phyloP scores from a whole-genome alignment of 495 filamentous ascomycete species.

The Penicillium herquei region DNA sequence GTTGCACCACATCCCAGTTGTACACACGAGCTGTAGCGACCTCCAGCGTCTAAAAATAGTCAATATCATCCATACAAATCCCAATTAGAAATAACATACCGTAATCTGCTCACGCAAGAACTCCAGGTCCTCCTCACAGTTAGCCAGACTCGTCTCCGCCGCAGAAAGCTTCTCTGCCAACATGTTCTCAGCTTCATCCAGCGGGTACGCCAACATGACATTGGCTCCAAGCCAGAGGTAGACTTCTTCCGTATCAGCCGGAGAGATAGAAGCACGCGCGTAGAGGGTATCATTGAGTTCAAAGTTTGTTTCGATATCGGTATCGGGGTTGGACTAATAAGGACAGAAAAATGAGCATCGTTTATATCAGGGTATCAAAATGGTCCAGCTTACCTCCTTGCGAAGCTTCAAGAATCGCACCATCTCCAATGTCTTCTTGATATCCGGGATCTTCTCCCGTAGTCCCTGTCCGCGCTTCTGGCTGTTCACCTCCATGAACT shows the following conservation, averaged over 20 bases:
- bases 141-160: constrained; percentile 71
- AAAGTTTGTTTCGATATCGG: constrained; percentile 79
- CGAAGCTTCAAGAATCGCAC: constrained; percentile 72
- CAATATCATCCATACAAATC: not conserved
- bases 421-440: constrained; percentile 94
- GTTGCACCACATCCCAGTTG: constrained; percentile 96
- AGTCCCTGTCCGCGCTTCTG: constrained; percentile 77
- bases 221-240: constrained; percentile 98
- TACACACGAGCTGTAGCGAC: constrained; percentile 96
- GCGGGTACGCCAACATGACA: constrained; percentile 94
- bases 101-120: constrained; percentile 97
- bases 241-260: constrained; percentile 86
- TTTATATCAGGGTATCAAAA: too few relatives aligned
- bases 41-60: constrained; percentile 73
- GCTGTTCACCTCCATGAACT: constrained; percentile 97
- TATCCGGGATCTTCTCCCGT: constrained; percentile 94
- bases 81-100: constrained; percentile 46
- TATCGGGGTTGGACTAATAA: constrained; percentile 17
- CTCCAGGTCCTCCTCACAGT: constrained; percentile 95
- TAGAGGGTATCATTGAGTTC: constrained; percentile 96
- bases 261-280: constrained; percentile 77
- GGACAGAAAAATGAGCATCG: too few relatives aligned
- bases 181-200: constrained; percentile 79
- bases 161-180: constrained; percentile 74
- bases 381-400: constrained; percentile 29